These are phyloP conservation scores for Phaeophleospora eucalypticola DNA, from an alignment of 2,329 filamentous ascomycete genomes.

Conservation along the genomic window DNA sequence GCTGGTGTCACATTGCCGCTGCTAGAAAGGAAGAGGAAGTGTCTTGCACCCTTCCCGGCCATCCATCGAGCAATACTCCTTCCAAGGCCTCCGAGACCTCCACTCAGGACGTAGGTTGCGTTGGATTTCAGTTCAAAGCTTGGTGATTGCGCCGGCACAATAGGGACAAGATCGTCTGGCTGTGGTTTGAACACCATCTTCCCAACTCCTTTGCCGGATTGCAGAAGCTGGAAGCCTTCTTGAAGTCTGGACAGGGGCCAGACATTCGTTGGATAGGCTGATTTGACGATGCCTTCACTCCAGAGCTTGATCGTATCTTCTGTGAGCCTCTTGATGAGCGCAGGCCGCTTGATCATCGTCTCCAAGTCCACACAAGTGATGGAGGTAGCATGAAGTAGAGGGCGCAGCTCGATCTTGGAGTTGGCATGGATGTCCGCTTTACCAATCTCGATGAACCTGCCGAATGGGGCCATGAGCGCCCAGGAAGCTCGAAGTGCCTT, in stretches of 20 bases:
- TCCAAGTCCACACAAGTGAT: slow-evolving; percentile 5
- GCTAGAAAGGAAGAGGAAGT: slow-evolving; percentile 17
- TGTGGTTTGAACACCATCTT: slow-evolving; percentile 1
- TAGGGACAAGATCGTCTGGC: not conserved
- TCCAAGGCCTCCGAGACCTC: slow-evolving; percentile 5
- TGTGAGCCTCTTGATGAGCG: not conserved
- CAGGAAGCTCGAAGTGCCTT: slow-evolving; percentile 23
- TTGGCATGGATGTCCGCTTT: slow-evolving; percentile 20
- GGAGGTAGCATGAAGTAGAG: slow-evolving; percentile 6
- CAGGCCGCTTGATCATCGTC: slow-evolving; percentile 1
- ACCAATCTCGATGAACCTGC: slow-evolving; percentile 31
- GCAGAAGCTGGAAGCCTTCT: slow-evolving; percentile 1
- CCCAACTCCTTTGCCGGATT: not conserved
- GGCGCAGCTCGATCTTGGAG: slow-evolving; percentile 11
- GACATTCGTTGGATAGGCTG: not conserved
- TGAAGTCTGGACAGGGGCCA: not conserved
- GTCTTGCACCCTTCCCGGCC: slow-evolving; percentile 15
- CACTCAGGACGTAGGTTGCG: slow-evolving; percentile 5
- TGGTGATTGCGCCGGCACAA: slow-evolving; percentile 1
- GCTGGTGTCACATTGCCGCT: not conserved
- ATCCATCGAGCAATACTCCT: slow-evolving; percentile 13
- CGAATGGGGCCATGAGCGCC: slow-evolving; percentile 29
- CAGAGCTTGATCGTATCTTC: not conserved
- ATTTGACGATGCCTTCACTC: not conserved
- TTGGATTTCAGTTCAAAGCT: not conserved